Base-by-base conservation (phyloP, 2,329 filamentous ascomycete species). In the Penicillium capsulatum region DNA sequence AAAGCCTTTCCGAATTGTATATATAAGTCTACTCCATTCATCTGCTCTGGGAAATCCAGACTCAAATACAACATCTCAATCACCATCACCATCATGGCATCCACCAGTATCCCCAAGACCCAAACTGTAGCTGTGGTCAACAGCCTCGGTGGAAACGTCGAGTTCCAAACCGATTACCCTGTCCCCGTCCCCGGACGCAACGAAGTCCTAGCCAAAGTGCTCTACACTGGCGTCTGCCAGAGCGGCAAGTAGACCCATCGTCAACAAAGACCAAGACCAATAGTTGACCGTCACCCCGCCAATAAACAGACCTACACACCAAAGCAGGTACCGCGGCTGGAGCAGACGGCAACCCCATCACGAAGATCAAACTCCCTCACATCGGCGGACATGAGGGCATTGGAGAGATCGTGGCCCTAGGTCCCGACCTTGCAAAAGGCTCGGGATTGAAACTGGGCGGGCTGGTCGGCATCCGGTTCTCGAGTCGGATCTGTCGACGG, bases 331-430 rank as follows among this genome's bases (percentile, higher is more conserved):
- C 63, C 9, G 66, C 65, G 11, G 56, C 64, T 11, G 60, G 64
- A 4, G 42, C 64, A 1, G 58, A 69, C 54, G 54, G 67, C 37
- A 58, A 55, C 3, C 68, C 66, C 7, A 71, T 71, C 22, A 68
- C 64, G 1, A 57, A 65, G 10, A 66, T 70, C 45, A 71, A 71
- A 39, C 53, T 70, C 0, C 69, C 69, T 0, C 68, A 72, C 37
- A 57, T 71, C n/a, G 68, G 67, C 11, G 67, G 69, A 4, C 68
- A 71, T 46, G 68, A 72, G 58, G 69, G 69, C 1, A 60, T 71
- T 11, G 69, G 67, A 1, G 63, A 62, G 1, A 65, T 71, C 29
- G 52, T 71, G 11, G 53, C 58, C 0, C 50, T 71, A 4, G 68
- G 69, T 0, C 59, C 66, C 1, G 61, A 59, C 24, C 50, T 52